Evolutionary conservation across 352 stramenopile genomes (phyloP), one percentile per base, ranked within the genome.

Genomic region (Thraustochytrium striatum): DNA sequence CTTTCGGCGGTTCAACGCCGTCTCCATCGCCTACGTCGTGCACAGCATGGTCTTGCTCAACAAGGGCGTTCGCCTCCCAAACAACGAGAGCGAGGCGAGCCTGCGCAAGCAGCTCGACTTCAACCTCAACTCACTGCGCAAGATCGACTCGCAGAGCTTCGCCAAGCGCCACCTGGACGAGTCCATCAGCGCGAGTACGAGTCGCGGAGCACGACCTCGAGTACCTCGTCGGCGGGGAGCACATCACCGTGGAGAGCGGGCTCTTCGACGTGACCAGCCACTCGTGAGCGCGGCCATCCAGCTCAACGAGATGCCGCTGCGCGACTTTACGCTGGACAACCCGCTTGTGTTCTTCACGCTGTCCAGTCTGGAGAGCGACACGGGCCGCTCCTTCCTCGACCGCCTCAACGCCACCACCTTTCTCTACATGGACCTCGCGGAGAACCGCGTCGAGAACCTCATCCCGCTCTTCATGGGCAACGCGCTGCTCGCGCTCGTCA

Each of bases 251-350:
- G 21, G 19, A 30, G 11, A 58, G 9, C 5, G 72, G 25, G 25
- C 38, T 79, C 13, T 79, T 65, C 41, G 69, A 79, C 30, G 69
- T 52, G 50, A 69, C 69, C 16, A 61, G 38, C 35, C 35, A 72
- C 19, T 79, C 7, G 38, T 44, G 2, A 53, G 69, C 21, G 36
- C 43, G 11, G 69, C 69, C 9, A 35, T 38, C n/a, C 33, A 72
- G 30, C 19, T 69, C 3, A 8, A 47, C 16, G 21, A 72, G n/a
- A 28, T 21, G 35, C 21, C 33, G 11, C 39, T 79, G 16, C 41
- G 21, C 5, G 69, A 38, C 5, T 79, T 79, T 28, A 57, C 50
- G 11, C 13, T 69, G 16, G 69, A 79, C 21, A 69, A 62, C 30
- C 38, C 50, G 55, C n/a, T 52, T 21, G 69, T 79, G n/a, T 79